phyloP scores from a whole-genome alignment of 2,329 filamentous ascomycete genomes.

The Scedosporium boydii region DNA sequence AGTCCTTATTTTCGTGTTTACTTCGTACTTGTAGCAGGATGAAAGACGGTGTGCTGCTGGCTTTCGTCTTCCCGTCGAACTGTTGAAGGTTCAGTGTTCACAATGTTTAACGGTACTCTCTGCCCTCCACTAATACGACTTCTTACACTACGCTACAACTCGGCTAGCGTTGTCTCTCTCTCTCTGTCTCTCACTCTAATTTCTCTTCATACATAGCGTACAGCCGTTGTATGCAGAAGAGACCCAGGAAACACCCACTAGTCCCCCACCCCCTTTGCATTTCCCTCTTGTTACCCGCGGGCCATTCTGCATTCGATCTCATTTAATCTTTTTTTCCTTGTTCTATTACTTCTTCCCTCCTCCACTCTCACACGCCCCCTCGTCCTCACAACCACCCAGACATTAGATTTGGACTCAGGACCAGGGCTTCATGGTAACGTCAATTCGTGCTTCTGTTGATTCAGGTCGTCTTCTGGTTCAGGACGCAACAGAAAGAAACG shows the following conservation, averaged over 20 bases:
- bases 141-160: background rate
- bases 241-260: background rate
- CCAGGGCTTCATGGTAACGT: background rate
- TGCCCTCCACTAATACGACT: too few species aligned
- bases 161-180: background rate
- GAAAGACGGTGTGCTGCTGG: too few species aligned
- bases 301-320: background rate
- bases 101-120: too few species aligned
- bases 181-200: background rate
- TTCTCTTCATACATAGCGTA: background rate
- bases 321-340: background rate
- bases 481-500: background rate
- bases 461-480: background rate
- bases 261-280: background rate
- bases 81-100: too few species aligned
- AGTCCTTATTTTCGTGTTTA: too few species aligned
- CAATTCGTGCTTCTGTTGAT: background rate
- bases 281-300: background rate
- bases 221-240: background rate
- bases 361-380: conserved; percentile 6
- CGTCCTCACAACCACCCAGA: background rate
- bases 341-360: background rate
- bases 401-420: background rate
- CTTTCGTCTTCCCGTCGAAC: too few species aligned
- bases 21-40: too few species aligned